Conservation (phyloP, 1,284 basidiomycete genomes). For the Ceraceosorus bombacis region DNA sequence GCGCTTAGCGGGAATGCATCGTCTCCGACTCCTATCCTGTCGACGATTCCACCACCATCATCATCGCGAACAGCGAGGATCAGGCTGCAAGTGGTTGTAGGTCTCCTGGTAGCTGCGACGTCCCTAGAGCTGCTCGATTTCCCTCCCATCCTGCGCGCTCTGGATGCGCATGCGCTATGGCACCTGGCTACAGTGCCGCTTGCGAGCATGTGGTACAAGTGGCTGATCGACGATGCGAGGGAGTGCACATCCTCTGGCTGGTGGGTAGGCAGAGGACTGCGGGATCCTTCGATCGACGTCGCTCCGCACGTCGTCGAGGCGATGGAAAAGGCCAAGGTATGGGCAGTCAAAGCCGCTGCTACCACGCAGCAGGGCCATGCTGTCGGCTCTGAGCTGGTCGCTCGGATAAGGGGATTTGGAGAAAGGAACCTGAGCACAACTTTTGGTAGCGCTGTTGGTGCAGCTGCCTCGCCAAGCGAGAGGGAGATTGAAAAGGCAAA, state of each 20-base stretch:
- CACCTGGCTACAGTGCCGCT: slow-evolving; percentile 80
- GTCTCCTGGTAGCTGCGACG: slow-evolving; percentile 68
- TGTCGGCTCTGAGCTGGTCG: neutral
- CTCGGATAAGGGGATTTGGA: neutral
- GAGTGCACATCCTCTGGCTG: slow-evolving; percentile 33
- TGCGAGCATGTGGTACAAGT: slow-evolving; percentile 64
- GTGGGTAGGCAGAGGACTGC: slow-evolving; percentile 27
- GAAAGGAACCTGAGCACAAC: neutral
- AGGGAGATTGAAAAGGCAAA: neutral
- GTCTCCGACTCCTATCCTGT: slow-evolving; percentile 25
- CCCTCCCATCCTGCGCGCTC: slow-evolving; percentile 60
- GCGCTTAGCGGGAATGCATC: slow-evolving; percentile 14
- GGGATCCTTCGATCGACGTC: neutral
- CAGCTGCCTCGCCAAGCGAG: neutral
- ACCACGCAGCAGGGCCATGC: neutral
- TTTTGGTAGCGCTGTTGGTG: no score
- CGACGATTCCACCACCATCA: slow-evolving; percentile 24
- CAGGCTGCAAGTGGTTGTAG: slow-evolving; percentile 53
- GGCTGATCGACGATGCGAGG: slow-evolving; percentile 39
- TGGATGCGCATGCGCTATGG: slow-evolving; percentile 96
- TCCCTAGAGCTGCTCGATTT: slow-evolving; percentile 87
- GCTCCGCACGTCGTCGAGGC: neutral
- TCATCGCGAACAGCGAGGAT: slow-evolving; percentile 47
- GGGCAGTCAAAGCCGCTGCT: neutral
- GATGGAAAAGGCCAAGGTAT: neutral